A percentile compares a stretch with the other conserved stretches of the same genome.
Evolutionary conservation across 495 filamentous ascomycete species (phyloP).

Genomic region (Aspergillus affinis): DNA sequence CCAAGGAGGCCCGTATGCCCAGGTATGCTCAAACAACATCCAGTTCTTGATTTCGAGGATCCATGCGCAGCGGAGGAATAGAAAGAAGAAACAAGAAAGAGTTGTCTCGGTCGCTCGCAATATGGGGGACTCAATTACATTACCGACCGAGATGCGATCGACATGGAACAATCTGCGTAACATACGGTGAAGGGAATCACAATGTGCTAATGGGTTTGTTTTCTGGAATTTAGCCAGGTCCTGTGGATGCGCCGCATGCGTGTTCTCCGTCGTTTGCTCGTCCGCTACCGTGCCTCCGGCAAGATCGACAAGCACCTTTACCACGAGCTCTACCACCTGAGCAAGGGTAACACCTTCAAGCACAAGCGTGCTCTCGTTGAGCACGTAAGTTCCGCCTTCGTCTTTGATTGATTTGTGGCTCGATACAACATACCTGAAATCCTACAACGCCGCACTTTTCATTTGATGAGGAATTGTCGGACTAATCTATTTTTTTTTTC

Average conservation of each 20-base stretch:
- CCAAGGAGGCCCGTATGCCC: conserved; percentile 98
- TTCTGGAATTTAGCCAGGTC: conserved; percentile 65
- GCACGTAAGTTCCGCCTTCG: conserved; percentile 74
- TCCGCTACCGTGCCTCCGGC: conserved; percentile 98
- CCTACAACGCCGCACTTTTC: not conserved
- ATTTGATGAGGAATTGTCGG: conserved; percentile 6
- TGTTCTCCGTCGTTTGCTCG: conserved; percentile 95
- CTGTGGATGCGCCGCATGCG: conserved; percentile 99
- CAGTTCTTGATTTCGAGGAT: not conserved
- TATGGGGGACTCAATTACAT: not conserved
- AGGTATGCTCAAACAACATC: conserved; percentile 58
- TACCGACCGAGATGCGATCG: not conserved
- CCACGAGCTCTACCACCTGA: conserved; percentile 98
- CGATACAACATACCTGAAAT: not conserved
- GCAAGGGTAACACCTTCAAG: conserved; percentile 99
- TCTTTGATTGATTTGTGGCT: not conserved
- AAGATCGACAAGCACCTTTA: conserved; percentile 99
- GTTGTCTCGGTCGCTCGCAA: not conserved
- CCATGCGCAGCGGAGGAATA: not conserved
- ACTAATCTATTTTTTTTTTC: conserved; percentile 32
- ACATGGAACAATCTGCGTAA: conserved; percentile 2
- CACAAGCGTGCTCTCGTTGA: conserved; percentile 99
- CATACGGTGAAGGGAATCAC: not conserved
- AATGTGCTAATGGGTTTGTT: not conserved
- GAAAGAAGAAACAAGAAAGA: not conserved